Conservation (phyloP, 2,329 filamentous ascomycete genomes). For the Phialophora macrospora region DNA sequence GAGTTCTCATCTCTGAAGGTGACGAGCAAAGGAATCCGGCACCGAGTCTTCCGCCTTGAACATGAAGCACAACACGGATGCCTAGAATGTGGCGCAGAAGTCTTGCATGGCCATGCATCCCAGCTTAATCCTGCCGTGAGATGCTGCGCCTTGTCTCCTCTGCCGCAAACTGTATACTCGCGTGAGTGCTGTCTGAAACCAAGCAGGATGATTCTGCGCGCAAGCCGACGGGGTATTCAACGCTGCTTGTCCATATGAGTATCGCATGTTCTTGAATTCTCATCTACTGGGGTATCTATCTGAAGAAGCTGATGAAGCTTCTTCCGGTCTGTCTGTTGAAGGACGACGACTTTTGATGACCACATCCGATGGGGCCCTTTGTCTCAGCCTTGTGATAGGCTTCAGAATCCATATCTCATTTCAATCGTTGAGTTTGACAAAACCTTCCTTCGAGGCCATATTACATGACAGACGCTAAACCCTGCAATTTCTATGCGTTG, state of each 20-base stretch:
- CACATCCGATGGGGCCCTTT: background rate
- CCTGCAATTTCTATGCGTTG: conserved; percentile 37
- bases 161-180: too few relatives aligned
- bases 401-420: conserved; percentile 24
- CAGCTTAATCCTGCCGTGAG: background rate
- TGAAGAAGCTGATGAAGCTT: conserved; percentile 38
- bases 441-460: conserved; percentile 27
- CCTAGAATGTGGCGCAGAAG: background rate
- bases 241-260: background rate
- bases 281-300: conserved; percentile 31
- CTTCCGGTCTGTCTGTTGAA: conserved; percentile 35
- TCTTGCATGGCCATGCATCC: background rate
- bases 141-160: background rate
- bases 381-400: conserved; percentile 7
- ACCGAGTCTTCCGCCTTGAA: background rate
- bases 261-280: conserved; percentile 4
- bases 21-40: background rate
- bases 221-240: background rate
- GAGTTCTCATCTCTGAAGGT: background rate
- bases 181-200: background rate
- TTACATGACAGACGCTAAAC: conserved; percentile 2
- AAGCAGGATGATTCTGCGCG: background rate
- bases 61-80: background rate
- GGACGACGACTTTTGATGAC: conserved; percentile 27
- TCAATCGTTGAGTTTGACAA: conserved; percentile 26